phyloP scores from a whole-genome alignment of 257 asterid genomes.

The Henckelia pumila region DNA sequence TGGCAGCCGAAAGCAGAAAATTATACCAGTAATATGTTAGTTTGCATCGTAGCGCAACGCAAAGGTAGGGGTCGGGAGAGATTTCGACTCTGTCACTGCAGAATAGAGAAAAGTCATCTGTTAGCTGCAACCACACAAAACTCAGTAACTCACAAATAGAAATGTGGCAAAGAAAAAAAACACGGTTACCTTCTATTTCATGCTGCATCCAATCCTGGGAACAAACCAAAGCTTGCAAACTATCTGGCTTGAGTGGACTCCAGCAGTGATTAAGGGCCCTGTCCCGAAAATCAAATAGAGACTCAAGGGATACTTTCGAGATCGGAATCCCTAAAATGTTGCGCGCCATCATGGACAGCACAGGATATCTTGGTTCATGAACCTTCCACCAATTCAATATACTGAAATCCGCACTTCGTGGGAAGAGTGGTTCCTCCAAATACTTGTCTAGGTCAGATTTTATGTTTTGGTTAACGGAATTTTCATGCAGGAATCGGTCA shows the following conservation, averaged over 20 bases:
- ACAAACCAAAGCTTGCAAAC: constrained; percentile 82
- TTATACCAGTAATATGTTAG: constrained; percentile 28
- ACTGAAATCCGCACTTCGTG: constrained; percentile 65
- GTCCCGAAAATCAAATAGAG: constrained; percentile 55
- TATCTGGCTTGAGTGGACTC: constrained; percentile 63
- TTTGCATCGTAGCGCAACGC: constrained; percentile 38
- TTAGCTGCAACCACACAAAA: constrained; percentile 22
- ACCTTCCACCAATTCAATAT: constrained; percentile 95
- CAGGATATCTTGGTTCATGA: constrained; percentile 84
- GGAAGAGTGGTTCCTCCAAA: constrained; percentile 83
- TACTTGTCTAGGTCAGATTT: constrained; percentile 89
- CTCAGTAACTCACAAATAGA: constrained; percentile 5
- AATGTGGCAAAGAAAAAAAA: constrained; percentile 5
- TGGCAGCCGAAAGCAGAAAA: constrained; percentile 21
- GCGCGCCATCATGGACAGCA: constrained; percentile 86
- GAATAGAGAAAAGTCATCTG: constrained; percentile 9
- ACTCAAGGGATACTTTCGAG: constrained; percentile 57
- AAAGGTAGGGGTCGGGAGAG: constrained; percentile 28
- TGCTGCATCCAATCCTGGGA: constrained; percentile 78
- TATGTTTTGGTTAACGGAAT: constrained; percentile 50
- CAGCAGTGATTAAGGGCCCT: constrained; percentile 50
- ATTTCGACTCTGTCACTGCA: constrained; percentile 37
- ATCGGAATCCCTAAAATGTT: constrained; percentile 83
- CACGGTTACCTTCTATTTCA: constrained; percentile 53
- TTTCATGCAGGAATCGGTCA: constrained; percentile 67